Percentiles rank a stretch among this genome's conserved stretches.
Conservation (phyloP, 2,329 filamentous ascomycete genomes). For the Torrubiellomyces zombiae region DNA sequence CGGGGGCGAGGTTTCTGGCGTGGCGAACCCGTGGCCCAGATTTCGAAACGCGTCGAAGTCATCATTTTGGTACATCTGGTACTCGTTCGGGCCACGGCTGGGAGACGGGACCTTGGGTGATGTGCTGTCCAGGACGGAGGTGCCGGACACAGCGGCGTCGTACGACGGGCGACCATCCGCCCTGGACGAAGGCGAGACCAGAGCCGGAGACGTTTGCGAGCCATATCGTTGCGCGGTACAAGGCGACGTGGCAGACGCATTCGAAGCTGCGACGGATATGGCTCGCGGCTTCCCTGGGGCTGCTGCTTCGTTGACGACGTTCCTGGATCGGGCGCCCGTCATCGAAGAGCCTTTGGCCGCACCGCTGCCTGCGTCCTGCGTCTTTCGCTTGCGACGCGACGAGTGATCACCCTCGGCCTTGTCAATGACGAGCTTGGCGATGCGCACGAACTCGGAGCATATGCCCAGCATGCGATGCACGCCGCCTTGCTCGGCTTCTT, state of each 20-base stretch:
- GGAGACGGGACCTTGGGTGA: constrained; percentile 27
- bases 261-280: too few relatives aligned
- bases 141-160: constrained; percentile 10
- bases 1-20: constrained; percentile 9
- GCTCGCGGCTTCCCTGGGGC: constrained; percentile 4
- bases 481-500: constrained; percentile 76
- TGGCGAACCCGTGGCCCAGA: constrained; percentile 26
- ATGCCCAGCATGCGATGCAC: constrained; percentile 88
- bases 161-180: constrained; percentile 12
- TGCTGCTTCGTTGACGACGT: neutral
- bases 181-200: constrained; percentile 7
- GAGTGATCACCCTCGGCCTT: constrained; percentile 76
- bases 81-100: constrained; percentile 33
- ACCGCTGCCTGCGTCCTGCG: constrained; percentile 26
- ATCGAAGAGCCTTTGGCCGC: constrained; percentile 1
- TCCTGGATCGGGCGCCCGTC: neutral
- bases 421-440: constrained; percentile 78
- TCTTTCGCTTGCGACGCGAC: constrained; percentile 72
- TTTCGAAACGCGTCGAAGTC: constrained; percentile 29
- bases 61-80: constrained; percentile 16
- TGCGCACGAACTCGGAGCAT: constrained; percentile 91
- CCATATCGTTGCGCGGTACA: constrained; percentile 3
- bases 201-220: constrained; percentile 2
- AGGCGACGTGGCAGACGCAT: constrained; percentile 1
- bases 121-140: constrained; percentile 16